Percentiles rank a stretch among this genome's conserved stretches.
Evolutionary conservation across 768 basidiomycete species (phyloP).

Genomic region (Boletus reticuloceps): DNA sequence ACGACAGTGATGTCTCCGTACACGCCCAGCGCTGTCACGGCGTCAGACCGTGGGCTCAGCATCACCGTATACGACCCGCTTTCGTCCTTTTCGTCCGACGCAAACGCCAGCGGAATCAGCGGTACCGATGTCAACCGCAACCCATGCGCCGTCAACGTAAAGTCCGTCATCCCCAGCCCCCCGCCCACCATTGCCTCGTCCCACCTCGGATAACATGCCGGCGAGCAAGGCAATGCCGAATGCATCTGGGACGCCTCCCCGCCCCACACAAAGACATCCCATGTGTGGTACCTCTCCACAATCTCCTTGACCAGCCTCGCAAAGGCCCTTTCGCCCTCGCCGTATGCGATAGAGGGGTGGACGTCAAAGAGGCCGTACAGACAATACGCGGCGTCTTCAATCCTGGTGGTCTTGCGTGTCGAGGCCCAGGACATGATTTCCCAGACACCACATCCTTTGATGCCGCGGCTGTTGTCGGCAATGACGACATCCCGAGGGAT

Average conservation of each 20-base stretch:
- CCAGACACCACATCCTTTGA: slow-evolving; percentile 13
- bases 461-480: slow-evolving; percentile 19
- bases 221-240: slow-evolving; percentile 17
- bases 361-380: slow-evolving; percentile 28
- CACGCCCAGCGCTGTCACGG: background rate
- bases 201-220: slow-evolving; percentile 22
- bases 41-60: background rate
- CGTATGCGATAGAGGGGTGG: slow-evolving; percentile 24
- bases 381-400: slow-evolving; percentile 30
- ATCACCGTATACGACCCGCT: slow-evolving; percentile 11
- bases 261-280: slow-evolving; percentile 28
- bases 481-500: slow-evolving; percentile 18
- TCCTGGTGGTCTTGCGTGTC: slow-evolving; percentile 24
- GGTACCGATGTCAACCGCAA: slow-evolving; percentile 20
- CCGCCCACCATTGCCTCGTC: slow-evolving; percentile 8
- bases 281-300: slow-evolving; percentile 1
- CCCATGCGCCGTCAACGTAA: slow-evolving; percentile 12
- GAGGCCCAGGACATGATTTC: slow-evolving; percentile 34
- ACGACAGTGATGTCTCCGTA: slow-evolving; percentile 13
- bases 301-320: slow-evolving; percentile 24
- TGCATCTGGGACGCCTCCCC: slow-evolving; percentile 19
- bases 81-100: background rate
- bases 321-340: slow-evolving; percentile 32
- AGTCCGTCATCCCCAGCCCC: slow-evolving; percentile 12
- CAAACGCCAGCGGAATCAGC: slow-evolving; percentile 17